Conservation (phyloP, 495 filamentous ascomycete genomes). For the Viridothelium virens region DNA sequence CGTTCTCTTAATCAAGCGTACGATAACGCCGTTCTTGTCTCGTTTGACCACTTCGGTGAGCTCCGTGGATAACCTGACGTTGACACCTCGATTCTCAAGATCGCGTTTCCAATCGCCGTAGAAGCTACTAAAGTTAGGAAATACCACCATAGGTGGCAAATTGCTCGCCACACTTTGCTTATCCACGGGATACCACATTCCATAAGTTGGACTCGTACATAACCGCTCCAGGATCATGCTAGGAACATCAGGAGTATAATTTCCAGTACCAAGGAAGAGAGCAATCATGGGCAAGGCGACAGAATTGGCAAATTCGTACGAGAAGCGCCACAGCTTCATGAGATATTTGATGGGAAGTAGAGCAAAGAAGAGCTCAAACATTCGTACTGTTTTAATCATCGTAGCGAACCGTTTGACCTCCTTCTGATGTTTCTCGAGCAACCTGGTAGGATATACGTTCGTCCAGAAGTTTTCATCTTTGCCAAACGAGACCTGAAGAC, state of each 20-base stretch:
- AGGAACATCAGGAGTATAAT: conserved; percentile 70
- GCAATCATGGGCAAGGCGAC: conserved; percentile 70
- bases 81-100: conserved; percentile 54
- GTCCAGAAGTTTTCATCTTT: conserved; percentile 73
- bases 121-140: conserved; percentile 65
- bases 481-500: conserved; percentile 58
- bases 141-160: conserved; percentile 71
- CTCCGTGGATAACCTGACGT: conserved; percentile 56
- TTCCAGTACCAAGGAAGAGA: conserved; percentile 61
- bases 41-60: conserved; percentile 51
- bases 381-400: conserved; percentile 61
- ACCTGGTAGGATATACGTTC: conserved; percentile 65
- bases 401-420: conserved; percentile 61
- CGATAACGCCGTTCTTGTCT: conserved; percentile 49
- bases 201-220: conserved; percentile 65
- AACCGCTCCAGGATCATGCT: conserved; percentile 67
- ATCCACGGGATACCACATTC: conserved; percentile 68
- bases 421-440: conserved; percentile 52
- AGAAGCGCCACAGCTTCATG: conserved; percentile 64
- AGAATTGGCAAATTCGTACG: conserved; percentile 62
- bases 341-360: conserved; percentile 64
- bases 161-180: conserved; percentile 55
- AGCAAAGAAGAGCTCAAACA: conserved; percentile 62
- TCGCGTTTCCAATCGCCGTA: conserved; percentile 61
- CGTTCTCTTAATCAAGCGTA: conserved; percentile 37